Percentiles rank a stretch among this genome's conserved stretches.
These are phyloP conservation scores for Luvunga scandens DNA, from an alignment of 345 rosid species.

Conservation along the genomic window DNA sequence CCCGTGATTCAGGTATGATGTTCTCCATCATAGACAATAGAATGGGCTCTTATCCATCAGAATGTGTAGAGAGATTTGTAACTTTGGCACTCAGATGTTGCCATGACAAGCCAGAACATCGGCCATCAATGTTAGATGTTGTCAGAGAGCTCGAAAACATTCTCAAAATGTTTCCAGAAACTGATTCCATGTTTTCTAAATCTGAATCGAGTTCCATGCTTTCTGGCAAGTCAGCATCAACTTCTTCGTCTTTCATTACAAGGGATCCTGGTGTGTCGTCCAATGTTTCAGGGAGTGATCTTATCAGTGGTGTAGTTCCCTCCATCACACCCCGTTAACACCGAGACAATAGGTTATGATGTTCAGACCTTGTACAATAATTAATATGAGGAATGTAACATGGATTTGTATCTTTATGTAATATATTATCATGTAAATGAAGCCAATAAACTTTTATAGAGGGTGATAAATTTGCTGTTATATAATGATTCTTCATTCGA, in stretches of 20 bases:
- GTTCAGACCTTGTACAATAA: no score
- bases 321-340: constrained; percentile 54
- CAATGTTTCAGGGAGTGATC: constrained; percentile 60
- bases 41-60: constrained; percentile 80
- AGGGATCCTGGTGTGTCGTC: constrained; percentile 34
- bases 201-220: constrained; percentile 27
- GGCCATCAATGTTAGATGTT: constrained; percentile 68
- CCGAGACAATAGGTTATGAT: background rate
- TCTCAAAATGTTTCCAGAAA: constrained; percentile 47
- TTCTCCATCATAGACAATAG: constrained; percentile 67
- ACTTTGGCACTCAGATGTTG: constrained; percentile 66
- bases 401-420: background rate
- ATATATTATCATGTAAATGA: background rate
- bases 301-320: constrained; percentile 55
- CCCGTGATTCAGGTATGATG: constrained; percentile 49
- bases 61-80: constrained; percentile 54
- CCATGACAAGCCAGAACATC: constrained; percentile 58
- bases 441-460: background rate
- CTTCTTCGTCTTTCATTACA: constrained; percentile 27
- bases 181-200: constrained; percentile 29
- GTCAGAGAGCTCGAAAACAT: constrained; percentile 77
- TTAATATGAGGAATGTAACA: background rate
- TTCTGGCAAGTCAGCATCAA: constrained; percentile 35
- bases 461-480: background rate
- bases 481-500: no score